A percentile compares a stretch with the other conserved stretches of the same genome.
Evolutionary conservation across 164 flowering plant genomes (phyloP).

Genomic region (Amborella trichopoda): DNA sequence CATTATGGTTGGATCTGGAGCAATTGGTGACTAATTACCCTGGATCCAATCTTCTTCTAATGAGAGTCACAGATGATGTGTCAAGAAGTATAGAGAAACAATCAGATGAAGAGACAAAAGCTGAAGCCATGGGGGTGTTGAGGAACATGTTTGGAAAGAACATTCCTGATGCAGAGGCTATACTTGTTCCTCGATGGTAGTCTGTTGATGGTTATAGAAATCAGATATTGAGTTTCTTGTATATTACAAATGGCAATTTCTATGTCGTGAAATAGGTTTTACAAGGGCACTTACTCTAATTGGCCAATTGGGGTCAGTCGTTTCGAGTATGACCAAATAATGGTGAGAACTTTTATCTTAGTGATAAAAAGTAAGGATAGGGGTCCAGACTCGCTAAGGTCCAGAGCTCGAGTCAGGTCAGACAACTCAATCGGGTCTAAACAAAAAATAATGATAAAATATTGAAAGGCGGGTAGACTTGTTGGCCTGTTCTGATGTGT

Average conservation of each 20-base stretch:
- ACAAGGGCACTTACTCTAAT: conserved; percentile 27
- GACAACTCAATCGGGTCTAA: too few species aligned
- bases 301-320: conserved; percentile 30
- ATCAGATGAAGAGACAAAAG: conserved; percentile 22
- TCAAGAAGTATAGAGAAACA: conserved; percentile 34
- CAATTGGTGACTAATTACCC: conserved; percentile 31
- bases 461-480: too few species aligned
- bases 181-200: conserved; percentile 37
- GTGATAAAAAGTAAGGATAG: too few species aligned
- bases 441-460: too few species aligned
- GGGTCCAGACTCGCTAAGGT: too few species aligned
- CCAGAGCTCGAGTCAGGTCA: too few species aligned
- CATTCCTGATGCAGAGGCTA: conserved; percentile 29
- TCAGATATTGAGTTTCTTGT: too few species aligned
- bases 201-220: too few species aligned
- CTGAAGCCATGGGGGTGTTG: conserved; percentile 31
- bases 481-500: too few species aligned
- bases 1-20: conserved; percentile 11
- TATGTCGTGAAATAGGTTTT: conserved; percentile 30
- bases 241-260: too few species aligned
- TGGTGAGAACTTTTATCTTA: conserved; percentile 15
- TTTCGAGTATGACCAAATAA: conserved; percentile 17
- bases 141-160: conserved; percentile 33
- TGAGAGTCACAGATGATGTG: conserved; percentile 31
- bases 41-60: conserved; percentile 27